These are phyloP conservation scores for Leccinum variabile DNA, from an alignment of 1,284 basidiomycete genomes.

Conservation along the genomic window DNA sequence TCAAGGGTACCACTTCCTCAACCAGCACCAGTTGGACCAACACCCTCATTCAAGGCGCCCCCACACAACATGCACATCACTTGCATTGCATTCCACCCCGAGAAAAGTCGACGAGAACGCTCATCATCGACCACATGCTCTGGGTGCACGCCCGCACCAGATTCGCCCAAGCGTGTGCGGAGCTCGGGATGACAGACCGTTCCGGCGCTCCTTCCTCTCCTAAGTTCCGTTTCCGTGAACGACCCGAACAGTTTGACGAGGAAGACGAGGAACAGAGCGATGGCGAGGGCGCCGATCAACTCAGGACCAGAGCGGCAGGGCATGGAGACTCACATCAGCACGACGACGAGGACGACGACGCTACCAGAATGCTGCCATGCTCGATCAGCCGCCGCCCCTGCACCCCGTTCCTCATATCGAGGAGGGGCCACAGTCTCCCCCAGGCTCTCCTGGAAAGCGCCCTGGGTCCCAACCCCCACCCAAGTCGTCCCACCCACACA, in stretches of 20 bases:
- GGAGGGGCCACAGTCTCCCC: constrained; percentile 49
- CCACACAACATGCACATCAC: constrained; percentile 45
- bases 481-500: constrained; percentile 49
- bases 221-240: constrained; percentile 57
- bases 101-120: constrained; percentile 76
- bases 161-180: constrained; percentile 76
- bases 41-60: constrained; percentile 32
- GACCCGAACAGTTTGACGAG: constrained; percentile 73
- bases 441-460: constrained; percentile 47
- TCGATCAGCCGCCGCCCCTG: constrained; percentile 67
- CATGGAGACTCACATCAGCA: constrained; percentile 46
- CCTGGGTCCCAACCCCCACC: constrained; percentile 21
- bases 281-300: constrained; percentile 54
- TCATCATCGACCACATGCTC: constrained; percentile 81
- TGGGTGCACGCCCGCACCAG: constrained; percentile 81
- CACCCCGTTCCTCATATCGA: constrained; percentile 45
- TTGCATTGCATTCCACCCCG: constrained; percentile 68
- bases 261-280: constrained; percentile 65
- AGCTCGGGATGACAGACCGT: constrained; percentile 77
- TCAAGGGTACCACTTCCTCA: constrained; percentile 7
- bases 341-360: constrained; percentile 59
- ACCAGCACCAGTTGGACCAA: constrained; percentile 9
- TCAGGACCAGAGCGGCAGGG: constrained; percentile 54
- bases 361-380: constrained; percentile 62
- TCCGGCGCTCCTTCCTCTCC: constrained; percentile 60